Base-by-base conservation (phyloP, 106 monocot genomes). In the Acanthochlamys bracteata region DNA sequence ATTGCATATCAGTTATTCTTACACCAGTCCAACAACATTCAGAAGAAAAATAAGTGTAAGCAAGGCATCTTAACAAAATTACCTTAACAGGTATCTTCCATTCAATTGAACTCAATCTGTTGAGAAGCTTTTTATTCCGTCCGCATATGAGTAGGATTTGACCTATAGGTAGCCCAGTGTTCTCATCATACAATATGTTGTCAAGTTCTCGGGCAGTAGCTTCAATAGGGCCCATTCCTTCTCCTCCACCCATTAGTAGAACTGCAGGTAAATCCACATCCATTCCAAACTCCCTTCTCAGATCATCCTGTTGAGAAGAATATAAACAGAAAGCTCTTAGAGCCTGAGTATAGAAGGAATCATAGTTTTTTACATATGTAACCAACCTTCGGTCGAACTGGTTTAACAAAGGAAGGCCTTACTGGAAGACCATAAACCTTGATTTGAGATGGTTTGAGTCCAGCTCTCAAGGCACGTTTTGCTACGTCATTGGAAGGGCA, bases 201-300 rank as follows among this genome's bases (percentile, higher is more conserved):
- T 76, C 88, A 69, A 96, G 88, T 42, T 84, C 84, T 25, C 79
- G 74, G 67, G 96, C 96, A 55, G 90, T 96, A 39, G 96, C 88
- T 60, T 96, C 96, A 66, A 96, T 91, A 54, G 96, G 96, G 24
- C 96, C 96, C 96, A 96, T 96, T 52, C 96, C 96, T 70, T 96
- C 96, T 27, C 96, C 96, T 64, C 96, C 96, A 62, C 96, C 96
- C 96, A 96, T 96, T 42, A 96, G 55, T 58, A 96, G 55, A 62
- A 96, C 96, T 64, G 91, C 85, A 68, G 96, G 96, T 63, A 96
- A 66, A 63, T 83, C 76, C 65, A 78, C 84, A 70, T 96, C 83
- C 91, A 96, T 88, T 14, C 88, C 88, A 27, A 91, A 75, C 59
- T 96, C 85, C 78, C 74, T 91, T 71, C 84, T 76, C 53, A 96